Percentiles rank a stretch among this genome's conserved stretches.
Evolutionary conservation across 805 yeast species (phyloP).

Genomic region (Sugiyamaella marilandica): DNA sequence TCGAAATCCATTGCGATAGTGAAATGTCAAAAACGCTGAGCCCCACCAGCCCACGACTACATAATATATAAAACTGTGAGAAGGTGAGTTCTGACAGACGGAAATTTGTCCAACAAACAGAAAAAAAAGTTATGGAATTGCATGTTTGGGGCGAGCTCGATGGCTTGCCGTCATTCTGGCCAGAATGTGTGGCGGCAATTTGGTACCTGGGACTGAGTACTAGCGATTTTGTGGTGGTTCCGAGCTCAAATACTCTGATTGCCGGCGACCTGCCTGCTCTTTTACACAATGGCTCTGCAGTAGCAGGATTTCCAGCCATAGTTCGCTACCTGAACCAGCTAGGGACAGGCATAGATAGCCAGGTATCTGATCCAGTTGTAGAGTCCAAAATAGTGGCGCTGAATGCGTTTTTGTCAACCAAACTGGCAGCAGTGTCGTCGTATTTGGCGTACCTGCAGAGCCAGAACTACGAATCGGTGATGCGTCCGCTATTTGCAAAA

Average conservation of each 20-base stretch:
- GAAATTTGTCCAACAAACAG: too few relatives aligned
- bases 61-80: too few relatives aligned
- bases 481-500: constrained; percentile 30
- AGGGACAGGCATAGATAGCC: constrained; percentile 10
- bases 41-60: too few relatives aligned
- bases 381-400: constrained; percentile 20
- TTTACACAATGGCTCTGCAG: constrained; percentile 10
- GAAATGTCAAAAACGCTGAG: too few relatives aligned
- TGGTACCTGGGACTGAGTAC: constrained; percentile 23
- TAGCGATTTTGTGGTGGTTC: constrained; percentile 18
- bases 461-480: constrained; percentile 29
- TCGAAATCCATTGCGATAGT: too few relatives aligned
- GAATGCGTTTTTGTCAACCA: constrained; percentile 16
- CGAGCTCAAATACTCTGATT: constrained; percentile 25
- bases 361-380: constrained; percentile 10
- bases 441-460: constrained; percentile 23
- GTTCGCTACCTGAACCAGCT: constrained; percentile 18
- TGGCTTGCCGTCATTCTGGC: constrained; percentile 25
- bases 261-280: constrained; percentile 29
- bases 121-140: constrained; percentile 22
- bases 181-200: constrained; percentile 31
- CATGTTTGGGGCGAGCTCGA: constrained; percentile 31
- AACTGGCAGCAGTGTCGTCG: constrained; percentile 19
- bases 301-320: constrained; percentile 26
- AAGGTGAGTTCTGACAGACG: too few relatives aligned